Conservation (phyloP, 495 filamentous ascomycete genomes). For the Barbatosphaeria neglecta region DNA sequence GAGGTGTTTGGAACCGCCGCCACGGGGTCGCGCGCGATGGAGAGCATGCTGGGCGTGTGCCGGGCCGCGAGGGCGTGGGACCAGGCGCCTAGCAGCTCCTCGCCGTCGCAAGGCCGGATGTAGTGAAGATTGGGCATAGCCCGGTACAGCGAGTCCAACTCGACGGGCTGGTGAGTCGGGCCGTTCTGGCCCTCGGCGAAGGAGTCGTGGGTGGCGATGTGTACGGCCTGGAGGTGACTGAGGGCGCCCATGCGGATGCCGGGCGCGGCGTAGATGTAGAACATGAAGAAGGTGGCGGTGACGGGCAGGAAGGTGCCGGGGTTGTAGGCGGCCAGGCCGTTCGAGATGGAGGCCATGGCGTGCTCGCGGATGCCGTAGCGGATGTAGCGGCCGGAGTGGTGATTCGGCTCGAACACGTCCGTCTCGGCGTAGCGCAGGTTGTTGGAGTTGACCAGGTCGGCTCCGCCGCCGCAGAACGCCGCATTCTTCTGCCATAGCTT, state of each 20-base stretch:
- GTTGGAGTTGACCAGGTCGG: conserved; percentile 26
- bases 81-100: conserved; percentile 46
- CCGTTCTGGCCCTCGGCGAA: conserved; percentile 50
- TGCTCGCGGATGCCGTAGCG: conserved; percentile 45
- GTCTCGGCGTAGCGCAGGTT: neutral
- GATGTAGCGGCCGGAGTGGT: conserved; percentile 41
- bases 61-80: conserved; percentile 35
- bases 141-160: conserved; percentile 43
- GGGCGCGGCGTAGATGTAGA: conserved; percentile 48
- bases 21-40: conserved; percentile 14
- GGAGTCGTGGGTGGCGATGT: conserved; percentile 49
- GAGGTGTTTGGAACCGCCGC: conserved; percentile 6
- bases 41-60: conserved; percentile 23
- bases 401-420: conserved; percentile 29
- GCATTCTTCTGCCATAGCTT: neutral
- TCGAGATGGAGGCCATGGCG: conserved; percentile 41
- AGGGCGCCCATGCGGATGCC: conserved; percentile 50
- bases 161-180: conserved; percentile 51
- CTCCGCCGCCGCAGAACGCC: conserved; percentile 37
- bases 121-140: conserved; percentile 52
- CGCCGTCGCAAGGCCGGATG: conserved; percentile 44
- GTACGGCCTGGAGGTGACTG: conserved; percentile 42
- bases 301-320: conserved; percentile 39
- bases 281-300: conserved; percentile 50
- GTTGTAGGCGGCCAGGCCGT: conserved; percentile 42